A percentile compares a stretch with the other conserved stretches of the same genome.
Evolutionary conservation across 2,329 filamentous ascomycete species (phyloP).

Genomic region (Colletotrichum paranaense): DNA sequence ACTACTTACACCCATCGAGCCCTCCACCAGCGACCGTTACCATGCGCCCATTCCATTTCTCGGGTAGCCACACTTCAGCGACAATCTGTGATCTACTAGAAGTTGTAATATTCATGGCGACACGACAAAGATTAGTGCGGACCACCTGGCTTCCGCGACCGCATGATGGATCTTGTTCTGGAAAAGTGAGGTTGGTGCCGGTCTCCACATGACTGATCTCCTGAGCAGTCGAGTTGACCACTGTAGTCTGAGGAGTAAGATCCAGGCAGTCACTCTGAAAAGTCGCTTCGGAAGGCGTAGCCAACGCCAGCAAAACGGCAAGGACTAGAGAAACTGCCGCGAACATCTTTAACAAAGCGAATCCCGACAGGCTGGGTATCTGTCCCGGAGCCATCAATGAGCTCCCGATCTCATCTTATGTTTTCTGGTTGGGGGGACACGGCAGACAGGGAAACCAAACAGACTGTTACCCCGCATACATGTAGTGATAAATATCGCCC

Average conservation of each 20-base stretch:
- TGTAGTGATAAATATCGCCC: background rate
- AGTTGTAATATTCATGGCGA: constrained; percentile 42
- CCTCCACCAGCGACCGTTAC: constrained; percentile 62
- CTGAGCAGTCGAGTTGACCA: constrained; percentile 42
- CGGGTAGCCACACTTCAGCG: constrained; percentile 59
- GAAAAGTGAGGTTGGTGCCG: constrained; percentile 46
- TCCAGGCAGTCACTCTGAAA: constrained; percentile 25
- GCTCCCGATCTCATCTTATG: background rate
- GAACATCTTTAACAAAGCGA: background rate
- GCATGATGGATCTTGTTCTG: constrained; percentile 49
- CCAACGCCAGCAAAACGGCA: background rate
- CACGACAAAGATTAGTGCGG: constrained; percentile 41
- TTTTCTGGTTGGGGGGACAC: background rate
- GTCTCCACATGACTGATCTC: constrained; percentile 8
- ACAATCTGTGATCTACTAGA: constrained; percentile 54
- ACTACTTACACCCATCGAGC: constrained; percentile 53
- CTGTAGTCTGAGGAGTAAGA: constrained; percentile 1
- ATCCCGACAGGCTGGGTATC: background rate
- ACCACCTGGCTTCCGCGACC: constrained; percentile 28
- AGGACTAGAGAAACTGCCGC: background rate
- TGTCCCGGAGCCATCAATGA: background rate
- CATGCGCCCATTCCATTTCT: constrained; percentile 56
- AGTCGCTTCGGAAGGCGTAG: background rate
- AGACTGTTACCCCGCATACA: background rate
- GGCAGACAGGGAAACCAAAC: background rate